Conservation (phyloP, 257 asterid genomes). For the Osmanthus fragrans region DNA sequence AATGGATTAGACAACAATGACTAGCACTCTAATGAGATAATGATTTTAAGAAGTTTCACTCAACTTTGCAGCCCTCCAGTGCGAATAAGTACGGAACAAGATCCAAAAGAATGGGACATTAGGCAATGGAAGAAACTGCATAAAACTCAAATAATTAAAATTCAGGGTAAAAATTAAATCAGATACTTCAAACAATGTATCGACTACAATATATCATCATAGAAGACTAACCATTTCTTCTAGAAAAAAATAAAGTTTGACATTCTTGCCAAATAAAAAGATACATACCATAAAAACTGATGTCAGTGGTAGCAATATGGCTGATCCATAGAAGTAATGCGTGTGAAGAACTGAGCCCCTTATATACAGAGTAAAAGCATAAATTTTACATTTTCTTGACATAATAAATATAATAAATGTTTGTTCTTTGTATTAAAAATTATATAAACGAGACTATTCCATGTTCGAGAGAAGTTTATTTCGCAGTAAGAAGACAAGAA, state of each 20-base stretch:
- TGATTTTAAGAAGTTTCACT: conserved; percentile 28
- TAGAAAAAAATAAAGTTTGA: background rate
- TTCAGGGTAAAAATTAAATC: background rate
- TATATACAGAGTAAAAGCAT: conserved; percentile 13
- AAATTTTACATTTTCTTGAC: conserved; percentile 15
- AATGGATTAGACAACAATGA: too few species aligned
- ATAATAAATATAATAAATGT: background rate
- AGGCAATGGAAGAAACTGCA: conserved; percentile 95
- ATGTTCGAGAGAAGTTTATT: background rate
- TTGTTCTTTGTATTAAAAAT: background rate
- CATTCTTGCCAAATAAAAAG: conserved; percentile 2
- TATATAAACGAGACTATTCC: background rate
- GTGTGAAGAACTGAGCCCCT: conserved; percentile 90
- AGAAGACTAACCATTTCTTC: background rate
- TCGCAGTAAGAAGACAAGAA: background rate
- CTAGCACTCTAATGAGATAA: conserved; percentile 1
- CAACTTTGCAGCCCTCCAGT: conserved; percentile 98
- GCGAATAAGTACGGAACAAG: conserved; percentile 91
- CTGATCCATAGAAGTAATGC: conserved; percentile 81
- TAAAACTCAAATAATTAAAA: background rate
- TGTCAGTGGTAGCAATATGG: conserved; percentile 74
- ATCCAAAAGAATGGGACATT: conserved; percentile 95
- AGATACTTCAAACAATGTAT: background rate
- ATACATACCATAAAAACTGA: conserved; percentile 69
- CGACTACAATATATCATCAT: background rate